These are phyloP conservation scores for Penicillium paneum DNA, from an alignment of 2,329 filamentous ascomycete genomes.

Conservation along the genomic window DNA sequence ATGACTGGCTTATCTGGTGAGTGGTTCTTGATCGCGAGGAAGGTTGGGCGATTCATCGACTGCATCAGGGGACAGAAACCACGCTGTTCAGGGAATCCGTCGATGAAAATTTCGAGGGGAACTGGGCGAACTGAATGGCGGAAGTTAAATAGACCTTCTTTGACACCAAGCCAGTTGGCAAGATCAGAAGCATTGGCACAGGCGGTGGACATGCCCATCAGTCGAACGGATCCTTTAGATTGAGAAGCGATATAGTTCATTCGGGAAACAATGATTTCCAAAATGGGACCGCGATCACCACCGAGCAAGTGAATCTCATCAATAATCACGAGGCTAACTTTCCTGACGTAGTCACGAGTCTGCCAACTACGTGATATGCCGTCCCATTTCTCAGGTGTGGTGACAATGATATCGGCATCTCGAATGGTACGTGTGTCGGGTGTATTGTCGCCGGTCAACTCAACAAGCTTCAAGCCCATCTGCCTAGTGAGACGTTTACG, in stretches of 20 bases:
- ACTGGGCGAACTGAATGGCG: conserved; percentile 94
- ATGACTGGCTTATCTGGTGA: conserved; percentile 96
- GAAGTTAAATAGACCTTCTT: conserved; percentile 95
- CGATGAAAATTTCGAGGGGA: conserved; percentile 92
- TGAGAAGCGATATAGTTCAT: conserved; percentile 99
- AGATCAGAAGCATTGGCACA: conserved; percentile 94
- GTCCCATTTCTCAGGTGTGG: conserved; percentile 99
- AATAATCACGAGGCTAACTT: conserved; percentile 95
- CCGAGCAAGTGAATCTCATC: conserved; percentile 98
- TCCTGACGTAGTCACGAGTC: conserved; percentile 89
- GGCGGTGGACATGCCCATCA: conserved; percentile 98
- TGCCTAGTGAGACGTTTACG: conserved; percentile 73
- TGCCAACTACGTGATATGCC: conserved; percentile 99
- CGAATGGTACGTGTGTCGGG: conserved; percentile 94
- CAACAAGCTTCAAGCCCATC: conserved; percentile 85
- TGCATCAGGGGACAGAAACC: conserved; percentile 98
- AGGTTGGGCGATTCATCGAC: conserved; percentile 97
- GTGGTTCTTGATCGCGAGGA: conserved; percentile 92
- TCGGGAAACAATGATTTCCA: conserved; percentile 87
- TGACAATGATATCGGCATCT: conserved; percentile 96
- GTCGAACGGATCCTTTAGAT: conserved; percentile 79
- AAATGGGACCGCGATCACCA: conserved; percentile 91
- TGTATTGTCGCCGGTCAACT: conserved; percentile 96
- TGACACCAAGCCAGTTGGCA: conserved; percentile 95
- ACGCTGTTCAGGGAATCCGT: conserved; percentile 90